Conservation (phyloP, 139 green algal species). For the Medakamo hakoo region DNA sequence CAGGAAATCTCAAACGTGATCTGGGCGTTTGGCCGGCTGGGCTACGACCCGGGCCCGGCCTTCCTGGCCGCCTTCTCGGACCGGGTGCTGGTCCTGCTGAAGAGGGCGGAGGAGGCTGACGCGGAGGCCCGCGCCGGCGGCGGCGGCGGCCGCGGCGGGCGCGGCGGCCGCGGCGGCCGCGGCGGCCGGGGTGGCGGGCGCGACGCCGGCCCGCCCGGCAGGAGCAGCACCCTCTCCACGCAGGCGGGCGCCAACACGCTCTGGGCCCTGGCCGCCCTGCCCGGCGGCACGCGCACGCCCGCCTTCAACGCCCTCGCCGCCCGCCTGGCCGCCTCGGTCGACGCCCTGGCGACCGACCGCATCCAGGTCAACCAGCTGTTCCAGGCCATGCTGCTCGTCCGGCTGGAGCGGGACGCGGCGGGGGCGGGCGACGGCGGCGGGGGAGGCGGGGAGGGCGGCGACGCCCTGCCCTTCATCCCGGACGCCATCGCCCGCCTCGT, state of each 20-base stretch:
- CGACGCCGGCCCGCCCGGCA: neutral
- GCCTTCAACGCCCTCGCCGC: neutral
- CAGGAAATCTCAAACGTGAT: constrained; percentile 27
- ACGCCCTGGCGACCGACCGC: constrained; percentile 8
- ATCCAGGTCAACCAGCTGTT: constrained; percentile 3
- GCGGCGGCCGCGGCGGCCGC: neutral
- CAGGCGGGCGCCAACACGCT: constrained; percentile 25
- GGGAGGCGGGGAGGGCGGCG: neutral
- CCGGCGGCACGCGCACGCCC: neutral
- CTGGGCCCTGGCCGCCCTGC: constrained; percentile 27
- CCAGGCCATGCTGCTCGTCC: constrained; percentile 9
- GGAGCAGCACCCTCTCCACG: constrained; percentile 17
- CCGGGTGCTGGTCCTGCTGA: neutral
- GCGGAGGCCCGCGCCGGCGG: neutral
- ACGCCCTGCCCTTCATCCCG: neutral
- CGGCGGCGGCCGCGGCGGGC: neutral
- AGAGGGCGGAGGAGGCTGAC: no score
- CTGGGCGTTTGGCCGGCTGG: constrained; percentile 16
- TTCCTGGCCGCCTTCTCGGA: neutral
- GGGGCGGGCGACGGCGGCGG: neutral
- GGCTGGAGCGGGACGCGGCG: constrained; percentile 3
- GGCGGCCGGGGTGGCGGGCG: neutral
- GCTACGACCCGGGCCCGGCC: neutral
- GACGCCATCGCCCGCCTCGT: neutral
- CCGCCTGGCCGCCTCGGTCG: constrained; percentile 4